These are phyloP conservation scores for Colletotrichum limetticola DNA, from an alignment of 2,329 filamentous ascomycete genomes.

Conservation along the genomic window DNA sequence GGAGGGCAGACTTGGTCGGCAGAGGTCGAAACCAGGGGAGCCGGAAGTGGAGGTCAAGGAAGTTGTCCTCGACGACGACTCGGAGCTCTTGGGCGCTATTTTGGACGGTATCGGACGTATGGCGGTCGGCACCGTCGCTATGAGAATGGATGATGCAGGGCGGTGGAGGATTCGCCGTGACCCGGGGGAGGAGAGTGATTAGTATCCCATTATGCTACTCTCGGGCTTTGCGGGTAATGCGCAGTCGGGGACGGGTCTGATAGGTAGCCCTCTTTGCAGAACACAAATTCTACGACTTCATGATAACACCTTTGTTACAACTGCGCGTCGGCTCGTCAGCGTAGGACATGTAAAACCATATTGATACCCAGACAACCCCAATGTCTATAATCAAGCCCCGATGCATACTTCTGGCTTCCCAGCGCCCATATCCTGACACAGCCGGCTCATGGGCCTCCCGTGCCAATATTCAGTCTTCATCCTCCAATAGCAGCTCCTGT, in stretches of 20 bases:
- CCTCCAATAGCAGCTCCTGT: conserved; percentile 43
- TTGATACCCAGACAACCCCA: neutral
- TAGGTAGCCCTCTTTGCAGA: neutral
- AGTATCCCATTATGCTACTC: neutral
- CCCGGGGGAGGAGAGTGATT: neutral
- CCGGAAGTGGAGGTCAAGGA: neutral
- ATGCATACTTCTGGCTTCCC: neutral
- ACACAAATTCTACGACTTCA: neutral
- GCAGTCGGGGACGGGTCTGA: neutral
- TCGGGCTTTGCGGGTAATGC: neutral
- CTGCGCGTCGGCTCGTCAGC: neutral
- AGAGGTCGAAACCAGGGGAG: neutral
- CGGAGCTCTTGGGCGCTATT: conserved; percentile 46
- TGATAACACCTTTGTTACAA: neutral
- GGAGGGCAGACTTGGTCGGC: neutral
- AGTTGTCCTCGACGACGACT: conserved; percentile 41
- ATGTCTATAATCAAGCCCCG: neutral
- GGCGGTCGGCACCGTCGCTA: conserved; percentile 41
- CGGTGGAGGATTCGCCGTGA: conserved; percentile 50
- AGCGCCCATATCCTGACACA: conserved; percentile 9
- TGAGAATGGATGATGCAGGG: conserved; percentile 50
- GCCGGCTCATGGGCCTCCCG: conserved; percentile 1
- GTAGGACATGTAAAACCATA: neutral
- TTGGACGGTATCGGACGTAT: conserved; percentile 49
- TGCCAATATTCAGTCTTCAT: conserved; percentile 32